Evolutionary conservation across 352 stramenopile genomes (phyloP), one percentile per base, ranked within the genome.

Genomic region (Globisporangium cederbergense): DNA sequence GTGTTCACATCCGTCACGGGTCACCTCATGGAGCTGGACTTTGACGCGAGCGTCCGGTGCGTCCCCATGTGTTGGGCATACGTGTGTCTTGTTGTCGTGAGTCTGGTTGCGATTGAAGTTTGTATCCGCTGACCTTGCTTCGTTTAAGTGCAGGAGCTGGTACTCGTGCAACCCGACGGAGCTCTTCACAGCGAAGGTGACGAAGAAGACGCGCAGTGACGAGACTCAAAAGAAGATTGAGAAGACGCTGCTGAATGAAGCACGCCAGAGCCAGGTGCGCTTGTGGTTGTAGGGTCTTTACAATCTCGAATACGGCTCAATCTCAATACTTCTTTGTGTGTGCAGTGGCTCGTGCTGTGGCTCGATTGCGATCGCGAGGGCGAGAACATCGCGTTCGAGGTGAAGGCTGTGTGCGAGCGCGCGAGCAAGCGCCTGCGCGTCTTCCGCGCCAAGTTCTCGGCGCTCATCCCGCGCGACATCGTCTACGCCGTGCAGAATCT

Each of bases 311-410:
- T 36, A 9, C 7, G 32, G 32, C 32, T 36, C 32, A 36, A 36
- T 36, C 32, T 36, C 4, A 36, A 36, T 8, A 36, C 32, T 8
- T 36, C 32, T 30, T 1, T 34, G n/a, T 47, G 4, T 18, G 42
- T 58, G 2, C 54, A 96, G 88, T 95, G 86, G 81, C 85, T 99
- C 1, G 81, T 98, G 36, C 76, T 99, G 36, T 99, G 98, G 98
- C 77, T 99, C 25, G 98, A 99, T 94, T 99, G 98, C 69, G 98
- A 99, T 92, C 91, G 97, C 30, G 98, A 99, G 73, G 98, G 98
- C n/a, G 98, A 99, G 73, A 98, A 98, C 58, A 99, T 99, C 70
- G 96, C 91, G 13, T 98, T 98, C 71, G 98, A 99, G 73, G 90
- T 98, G 34, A 97, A 97, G 45, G 52, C 77, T 36, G 77, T 98